Evolutionary conservation across 202 grass and related monocot species (phyloP).

Genomic region (Zizania palustris): DNA sequence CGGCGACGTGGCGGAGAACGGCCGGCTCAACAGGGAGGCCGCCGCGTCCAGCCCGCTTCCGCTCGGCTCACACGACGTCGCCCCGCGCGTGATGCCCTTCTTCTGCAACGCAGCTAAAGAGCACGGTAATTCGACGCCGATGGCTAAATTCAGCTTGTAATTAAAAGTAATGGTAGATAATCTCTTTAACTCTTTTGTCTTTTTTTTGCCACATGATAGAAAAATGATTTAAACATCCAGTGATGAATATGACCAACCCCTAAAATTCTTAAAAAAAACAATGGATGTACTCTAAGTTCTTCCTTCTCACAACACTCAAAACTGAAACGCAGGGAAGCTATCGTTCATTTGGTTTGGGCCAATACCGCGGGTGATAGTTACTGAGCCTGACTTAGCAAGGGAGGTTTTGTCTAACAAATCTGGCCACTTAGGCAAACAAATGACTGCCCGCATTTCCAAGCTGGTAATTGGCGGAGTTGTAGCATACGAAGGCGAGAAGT

Average conservation of each 20-base stretch:
- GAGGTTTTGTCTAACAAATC: constrained; percentile 80
- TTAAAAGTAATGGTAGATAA: too few relatives aligned
- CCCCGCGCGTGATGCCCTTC: constrained; percentile 50
- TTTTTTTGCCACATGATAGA: not conserved
- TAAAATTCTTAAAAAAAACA: not conserved
- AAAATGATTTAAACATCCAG: not conserved
- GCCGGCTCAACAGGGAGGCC: constrained; percentile 55
- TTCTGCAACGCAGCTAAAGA: constrained; percentile 33
- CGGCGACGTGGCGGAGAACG: constrained; percentile 55
- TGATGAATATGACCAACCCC: not conserved
- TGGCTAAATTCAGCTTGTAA: too few relatives aligned
- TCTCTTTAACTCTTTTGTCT: too few relatives aligned
- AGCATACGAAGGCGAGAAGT: constrained; percentile 67
- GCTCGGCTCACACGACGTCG: constrained; percentile 60
- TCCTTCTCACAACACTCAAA: not conserved
- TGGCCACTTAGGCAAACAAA: constrained; percentile 55
- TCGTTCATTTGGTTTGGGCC: constrained; percentile 76
- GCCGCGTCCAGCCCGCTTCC: constrained; percentile 52
- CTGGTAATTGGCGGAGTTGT: constrained; percentile 51
- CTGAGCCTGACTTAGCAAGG: constrained; percentile 61
- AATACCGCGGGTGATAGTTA: constrained; percentile 57
- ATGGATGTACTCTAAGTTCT: not conserved
- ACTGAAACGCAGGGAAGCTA: constrained; percentile 53
- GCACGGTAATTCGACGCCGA: constrained; percentile 21
- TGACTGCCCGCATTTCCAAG: constrained; percentile 28